phyloP scores from a whole-genome alignment of 257 asterid species.

The Nicotiana tomentosiformis region DNA sequence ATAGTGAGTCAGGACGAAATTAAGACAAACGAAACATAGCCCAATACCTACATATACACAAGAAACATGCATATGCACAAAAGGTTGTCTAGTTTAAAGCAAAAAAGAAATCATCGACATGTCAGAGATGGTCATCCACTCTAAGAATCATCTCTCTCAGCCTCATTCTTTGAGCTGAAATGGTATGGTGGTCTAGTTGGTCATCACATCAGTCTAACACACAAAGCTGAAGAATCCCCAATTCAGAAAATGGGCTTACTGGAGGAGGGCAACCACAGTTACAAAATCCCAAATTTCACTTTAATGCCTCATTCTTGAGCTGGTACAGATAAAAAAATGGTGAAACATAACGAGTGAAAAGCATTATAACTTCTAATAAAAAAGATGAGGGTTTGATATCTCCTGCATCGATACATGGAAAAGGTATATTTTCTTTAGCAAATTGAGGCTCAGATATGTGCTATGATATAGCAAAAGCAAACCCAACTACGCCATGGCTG shows the following conservation, averaged over 20 bases:
- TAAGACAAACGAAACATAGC: not conserved
- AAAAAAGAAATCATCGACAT: slow-evolving; percentile 9
- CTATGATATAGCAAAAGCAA: not conserved
- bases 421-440: too few relatives aligned
- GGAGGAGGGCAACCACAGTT: slow-evolving; percentile 14
- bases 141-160: not conserved
- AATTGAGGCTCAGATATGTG: slow-evolving; percentile 15
- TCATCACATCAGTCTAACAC: not conserved
- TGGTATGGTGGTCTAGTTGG: not conserved
- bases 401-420: too few relatives aligned
- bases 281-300: slow-evolving; percentile 7
- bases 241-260: not conserved
- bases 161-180: not conserved
- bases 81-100: not conserved
- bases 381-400: too few relatives aligned
- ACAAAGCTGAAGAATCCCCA: not conserved
- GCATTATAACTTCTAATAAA: too few relatives aligned
- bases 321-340: not conserved
- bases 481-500: slow-evolving; percentile 19
- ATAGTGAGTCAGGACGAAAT: not conserved
- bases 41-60: not conserved
- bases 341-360: not conserved
- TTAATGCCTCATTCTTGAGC: slow-evolving; percentile 12
- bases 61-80: not conserved
- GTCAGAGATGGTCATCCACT: not conserved